Percentiles rank a stretch among this genome's conserved stretches.
phyloP scores from a whole-genome alignment of 2,329 filamentous ascomycete species.

The Neonectria neomacrospora region DNA sequence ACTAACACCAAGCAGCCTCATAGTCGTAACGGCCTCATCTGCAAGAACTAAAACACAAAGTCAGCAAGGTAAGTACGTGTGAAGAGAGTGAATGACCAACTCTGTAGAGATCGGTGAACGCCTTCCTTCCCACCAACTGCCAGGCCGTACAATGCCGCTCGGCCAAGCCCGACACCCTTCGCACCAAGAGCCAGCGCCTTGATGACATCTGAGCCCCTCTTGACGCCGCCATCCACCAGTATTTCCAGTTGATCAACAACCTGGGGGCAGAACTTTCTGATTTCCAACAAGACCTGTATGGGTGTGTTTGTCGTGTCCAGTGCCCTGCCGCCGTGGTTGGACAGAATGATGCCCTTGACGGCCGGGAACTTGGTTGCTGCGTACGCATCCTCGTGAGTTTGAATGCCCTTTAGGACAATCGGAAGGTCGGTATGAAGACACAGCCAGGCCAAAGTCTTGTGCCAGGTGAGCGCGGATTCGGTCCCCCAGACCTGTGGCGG shows the following conservation, averaged over 20 bases:
- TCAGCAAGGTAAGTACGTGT: not conserved
- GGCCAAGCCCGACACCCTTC: conserved; percentile 69
- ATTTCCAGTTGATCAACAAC: conserved; percentile 70
- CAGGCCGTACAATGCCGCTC: conserved; percentile 64
- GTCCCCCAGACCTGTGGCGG: conserved; percentile 64
- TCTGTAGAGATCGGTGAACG: conserved; percentile 24
- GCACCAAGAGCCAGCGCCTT: conserved; percentile 75
- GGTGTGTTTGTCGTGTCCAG: conserved; percentile 63
- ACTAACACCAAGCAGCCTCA: conserved; percentile 26
- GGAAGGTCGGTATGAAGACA: conserved; percentile 64
- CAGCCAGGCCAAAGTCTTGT: conserved; percentile 52
- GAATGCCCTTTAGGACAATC: conserved; percentile 75
- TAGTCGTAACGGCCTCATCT: conserved; percentile 23
- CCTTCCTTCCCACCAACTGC: conserved; percentile 25
- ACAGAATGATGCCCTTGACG: conserved; percentile 64
- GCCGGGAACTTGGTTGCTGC: conserved; percentile 66
- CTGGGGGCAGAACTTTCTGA: conserved; percentile 68
- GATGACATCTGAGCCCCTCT: conserved; percentile 72
- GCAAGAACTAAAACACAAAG: conserved; percentile 19
- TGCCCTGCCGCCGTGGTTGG: conserved; percentile 74
- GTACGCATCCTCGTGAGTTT: conserved; percentile 71
- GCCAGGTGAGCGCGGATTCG: conserved; percentile 72
- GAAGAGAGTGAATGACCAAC: conserved; percentile 7
- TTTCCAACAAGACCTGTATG: conserved; percentile 69
- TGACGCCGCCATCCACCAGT: conserved; percentile 71